These are phyloP conservation scores for Pichia nakasei DNA, from an alignment of 805 yeast species.

Conservation along the genomic window DNA sequence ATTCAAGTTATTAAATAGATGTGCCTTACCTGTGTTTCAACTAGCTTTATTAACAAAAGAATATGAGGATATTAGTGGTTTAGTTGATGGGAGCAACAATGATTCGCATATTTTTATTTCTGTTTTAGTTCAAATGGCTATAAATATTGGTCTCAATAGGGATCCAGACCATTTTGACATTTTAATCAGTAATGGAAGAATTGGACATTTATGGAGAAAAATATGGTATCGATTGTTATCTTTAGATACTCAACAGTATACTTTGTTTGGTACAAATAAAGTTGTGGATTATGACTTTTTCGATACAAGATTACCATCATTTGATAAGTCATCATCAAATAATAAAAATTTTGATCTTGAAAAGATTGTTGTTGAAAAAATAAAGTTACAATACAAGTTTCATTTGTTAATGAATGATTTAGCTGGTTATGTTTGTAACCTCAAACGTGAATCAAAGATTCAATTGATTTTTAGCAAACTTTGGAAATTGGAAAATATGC, in stretches of 20 bases:
- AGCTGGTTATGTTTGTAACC: slow-evolving; percentile 31
- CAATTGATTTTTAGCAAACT: slow-evolving; percentile 29
- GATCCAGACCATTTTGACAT: slow-evolving; percentile 48
- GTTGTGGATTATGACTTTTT: slow-evolving; percentile 31
- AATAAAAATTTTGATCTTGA: slow-evolving; percentile 34
- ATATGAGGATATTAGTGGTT: slow-evolving; percentile 40
- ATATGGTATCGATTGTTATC: slow-evolving; percentile 47
- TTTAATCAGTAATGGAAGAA: slow-evolving; percentile 11
- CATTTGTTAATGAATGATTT: slow-evolving; percentile 27
- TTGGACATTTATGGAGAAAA: slow-evolving; percentile 44
- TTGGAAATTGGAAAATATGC: slow-evolving; percentile 28
- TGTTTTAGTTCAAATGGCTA: slow-evolving; percentile 56
- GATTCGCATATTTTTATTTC: slow-evolving; percentile 48
- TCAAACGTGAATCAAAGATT: slow-evolving; percentile 31
- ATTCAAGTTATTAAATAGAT: slow-evolving; percentile 40
- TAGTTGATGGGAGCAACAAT: slow-evolving; percentile 37
- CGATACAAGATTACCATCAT: slow-evolving; percentile 45
- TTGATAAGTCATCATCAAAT: slow-evolving; percentile 28
- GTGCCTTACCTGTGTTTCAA: slow-evolving; percentile 45
- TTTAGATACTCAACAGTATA: slow-evolving; percentile 37
- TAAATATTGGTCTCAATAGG: slow-evolving; percentile 57
- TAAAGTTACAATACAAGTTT: slow-evolving; percentile 24
- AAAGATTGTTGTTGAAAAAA: slow-evolving; percentile 28
- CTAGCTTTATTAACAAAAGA: slow-evolving; percentile 43
- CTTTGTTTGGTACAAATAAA: slow-evolving; percentile 40